Conservation (phyloP, 345 rosid species). For the Aurinia saxatilis region DNA sequence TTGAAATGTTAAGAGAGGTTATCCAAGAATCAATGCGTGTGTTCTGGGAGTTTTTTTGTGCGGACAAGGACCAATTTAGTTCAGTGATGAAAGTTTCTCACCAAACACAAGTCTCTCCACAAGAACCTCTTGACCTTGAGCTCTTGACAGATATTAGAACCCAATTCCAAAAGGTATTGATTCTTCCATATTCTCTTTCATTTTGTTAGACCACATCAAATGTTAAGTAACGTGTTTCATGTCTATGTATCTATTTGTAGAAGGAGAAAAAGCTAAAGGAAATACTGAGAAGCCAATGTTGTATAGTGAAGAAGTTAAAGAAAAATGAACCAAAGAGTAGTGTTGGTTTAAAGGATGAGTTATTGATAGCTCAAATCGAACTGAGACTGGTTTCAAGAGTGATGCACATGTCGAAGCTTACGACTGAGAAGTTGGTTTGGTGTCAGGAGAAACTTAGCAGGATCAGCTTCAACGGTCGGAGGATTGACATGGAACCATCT, state of each 20-base stretch:
- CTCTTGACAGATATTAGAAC: constrained; percentile 40
- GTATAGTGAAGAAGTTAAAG: constrained; percentile 52
- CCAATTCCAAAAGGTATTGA: constrained; percentile 55
- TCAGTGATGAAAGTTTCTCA: constrained; percentile 25
- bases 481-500: constrained; percentile 52
- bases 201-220: neutral
- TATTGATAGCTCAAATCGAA: constrained; percentile 52
- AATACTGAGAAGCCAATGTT: constrained; percentile 45
- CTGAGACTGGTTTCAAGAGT: constrained; percentile 61
- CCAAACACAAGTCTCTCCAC: constrained; percentile 37
- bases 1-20: constrained; percentile 29
- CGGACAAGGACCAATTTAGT: constrained; percentile 40
- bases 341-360: constrained; percentile 27
- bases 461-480: constrained; percentile 42
- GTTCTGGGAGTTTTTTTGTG: constrained; percentile 56
- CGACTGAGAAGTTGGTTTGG: constrained; percentile 65
- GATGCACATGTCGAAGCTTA: constrained; percentile 51
- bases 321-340: constrained; percentile 40
- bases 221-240: neutral
- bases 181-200: neutral
- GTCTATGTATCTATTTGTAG: constrained; percentile 26
- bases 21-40: constrained; percentile 43
- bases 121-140: constrained; percentile 41
- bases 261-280: constrained; percentile 72
- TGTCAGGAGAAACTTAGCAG: constrained; percentile 58